Evolutionary conservation across 768 basidiomycete genomes (phyloP), one percentile per base, ranked within the genome.

Genomic region (Tricholoma furcatifolium): DNA sequence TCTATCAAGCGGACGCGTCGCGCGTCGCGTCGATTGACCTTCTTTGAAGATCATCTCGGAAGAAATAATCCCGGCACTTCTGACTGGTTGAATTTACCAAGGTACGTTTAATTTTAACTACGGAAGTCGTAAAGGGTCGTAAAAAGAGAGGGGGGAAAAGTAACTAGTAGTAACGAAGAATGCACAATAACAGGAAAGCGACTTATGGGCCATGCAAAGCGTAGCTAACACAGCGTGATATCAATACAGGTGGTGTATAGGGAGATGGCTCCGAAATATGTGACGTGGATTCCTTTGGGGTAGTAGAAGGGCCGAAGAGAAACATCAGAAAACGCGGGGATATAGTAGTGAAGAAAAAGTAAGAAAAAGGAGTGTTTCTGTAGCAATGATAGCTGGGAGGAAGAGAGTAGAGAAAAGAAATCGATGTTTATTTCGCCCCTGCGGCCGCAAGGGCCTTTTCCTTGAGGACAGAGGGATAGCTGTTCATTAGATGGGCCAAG

Each of bases 401-500:
- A 18, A 14, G 27, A n/a, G 35, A n/a, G 8, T 42, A 3, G 10
- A 38, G 12, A 27, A 27, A 3, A 27, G 27, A n/a, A 38, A 20
- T 15, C 2, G 30, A 18, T 10, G 47, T 51, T 65, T 64, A 70
- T 58, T 72, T 73, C 52, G 60, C 48, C n/a, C 56, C n/a, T 18
- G 59, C 60, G 21, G 73, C 51, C 11, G 67, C 60, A 18, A 73
- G 61, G 1, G 74, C 84, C 71, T 93, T 93, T 66, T 91, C 89
- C 71, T 88, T 93, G 54, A 94, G 75, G 2, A 93, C 79, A 7
- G 81, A 70, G 10, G 90, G 88, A 67, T 91, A 93, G 65, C 89
- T 89, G 67, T 92, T 89, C 85, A 91, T 85, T 39, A 95, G 78
- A 66, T 92, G 90, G 6, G 90, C 87, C 43, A 95, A 78, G 4